Evolutionary conservation across 225 moss, liverwort and hornwort species (phyloP).

Genomic region (Pleurozium schreberi): DNA sequence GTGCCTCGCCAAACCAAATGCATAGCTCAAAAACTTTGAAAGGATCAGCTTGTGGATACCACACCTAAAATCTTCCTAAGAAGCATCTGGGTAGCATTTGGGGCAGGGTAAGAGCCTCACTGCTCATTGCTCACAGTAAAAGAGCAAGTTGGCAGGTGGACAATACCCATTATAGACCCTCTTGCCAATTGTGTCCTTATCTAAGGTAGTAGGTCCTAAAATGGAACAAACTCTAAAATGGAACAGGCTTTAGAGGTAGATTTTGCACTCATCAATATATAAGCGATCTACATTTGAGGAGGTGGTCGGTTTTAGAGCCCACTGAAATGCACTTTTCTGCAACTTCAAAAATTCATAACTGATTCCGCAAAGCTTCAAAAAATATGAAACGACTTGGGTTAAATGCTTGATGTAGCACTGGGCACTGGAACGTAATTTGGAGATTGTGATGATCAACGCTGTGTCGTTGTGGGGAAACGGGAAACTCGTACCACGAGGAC

Average conservation of each 20-base stretch:
- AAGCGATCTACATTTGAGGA: too few relatives aligned
- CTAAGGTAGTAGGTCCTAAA: too few relatives aligned
- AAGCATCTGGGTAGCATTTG: background rate
- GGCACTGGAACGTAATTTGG: constrained; percentile 68
- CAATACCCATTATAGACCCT: background rate
- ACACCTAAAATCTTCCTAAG: background rate
- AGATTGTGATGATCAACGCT: constrained; percentile 93
- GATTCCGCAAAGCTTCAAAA: too few relatives aligned
- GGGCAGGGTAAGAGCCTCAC: background rate
- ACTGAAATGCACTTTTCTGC: too few relatives aligned
- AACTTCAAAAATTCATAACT: too few relatives aligned
- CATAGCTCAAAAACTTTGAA: background rate
- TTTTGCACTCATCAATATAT: too few relatives aligned
- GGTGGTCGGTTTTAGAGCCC: too few relatives aligned
- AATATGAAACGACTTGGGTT: too few relatives aligned
- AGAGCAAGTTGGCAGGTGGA: background rate
- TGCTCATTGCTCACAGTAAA: background rate
- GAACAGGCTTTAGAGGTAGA: too few relatives aligned
- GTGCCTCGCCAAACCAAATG: background rate
- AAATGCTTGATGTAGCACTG: constrained; percentile 42
- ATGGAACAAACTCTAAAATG: too few relatives aligned
- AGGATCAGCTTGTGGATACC: background rate
- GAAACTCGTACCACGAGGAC: constrained; percentile 66
- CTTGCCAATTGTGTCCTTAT: background rate
- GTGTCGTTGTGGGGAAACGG: constrained; percentile 78